Evolutionary conservation across 768 basidiomycete species (phyloP).

Genomic region (Podaxis sp.): DNA sequence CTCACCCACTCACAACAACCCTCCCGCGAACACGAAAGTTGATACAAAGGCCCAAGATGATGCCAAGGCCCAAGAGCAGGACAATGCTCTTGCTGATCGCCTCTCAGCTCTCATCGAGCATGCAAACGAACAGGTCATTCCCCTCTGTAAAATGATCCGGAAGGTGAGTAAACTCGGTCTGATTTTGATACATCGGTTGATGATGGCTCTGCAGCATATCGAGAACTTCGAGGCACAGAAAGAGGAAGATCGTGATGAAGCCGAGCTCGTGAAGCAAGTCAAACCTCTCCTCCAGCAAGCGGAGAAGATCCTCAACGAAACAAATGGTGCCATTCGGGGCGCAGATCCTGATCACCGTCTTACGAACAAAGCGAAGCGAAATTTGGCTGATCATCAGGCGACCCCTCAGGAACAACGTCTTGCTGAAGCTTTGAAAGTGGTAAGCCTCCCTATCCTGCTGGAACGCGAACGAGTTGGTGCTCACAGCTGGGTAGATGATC

Average conservation of each 20-base stretch:
- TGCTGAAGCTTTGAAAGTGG: slow-evolving; percentile 35
- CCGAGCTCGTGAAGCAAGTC: slow-evolving; percentile 32
- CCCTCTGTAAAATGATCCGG: slow-evolving; percentile 34
- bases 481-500: slow-evolving; percentile 22
- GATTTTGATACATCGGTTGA: neutral
- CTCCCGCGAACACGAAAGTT: neutral
- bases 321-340: slow-evolving; percentile 32
- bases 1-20: neutral
- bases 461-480: neutral
- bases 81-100: slow-evolving; percentile 31
- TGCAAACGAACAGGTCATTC: slow-evolving; percentile 28
- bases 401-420: slow-evolving; percentile 36
- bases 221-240: slow-evolving; percentile 31
- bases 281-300: slow-evolving; percentile 35
- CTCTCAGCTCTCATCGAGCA: slow-evolving; percentile 34
- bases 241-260: slow-evolving; percentile 34
- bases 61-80: slow-evolving; percentile 21
- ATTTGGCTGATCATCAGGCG: slow-evolving; percentile 34
- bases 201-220: slow-evolving; percentile 25
- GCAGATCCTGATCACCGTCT: slow-evolving; percentile 36
- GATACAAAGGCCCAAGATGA: slow-evolving; percentile 3
- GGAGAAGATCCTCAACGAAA: slow-evolving; percentile 36
- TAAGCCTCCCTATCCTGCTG: slow-evolving; percentile 14
- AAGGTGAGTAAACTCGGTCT: slow-evolving; percentile 21
- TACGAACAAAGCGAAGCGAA: slow-evolving; percentile 31